phyloP scores from a whole-genome alignment of 2,329 filamentous ascomycete species.

The Ophiostoma sp. region DNA sequence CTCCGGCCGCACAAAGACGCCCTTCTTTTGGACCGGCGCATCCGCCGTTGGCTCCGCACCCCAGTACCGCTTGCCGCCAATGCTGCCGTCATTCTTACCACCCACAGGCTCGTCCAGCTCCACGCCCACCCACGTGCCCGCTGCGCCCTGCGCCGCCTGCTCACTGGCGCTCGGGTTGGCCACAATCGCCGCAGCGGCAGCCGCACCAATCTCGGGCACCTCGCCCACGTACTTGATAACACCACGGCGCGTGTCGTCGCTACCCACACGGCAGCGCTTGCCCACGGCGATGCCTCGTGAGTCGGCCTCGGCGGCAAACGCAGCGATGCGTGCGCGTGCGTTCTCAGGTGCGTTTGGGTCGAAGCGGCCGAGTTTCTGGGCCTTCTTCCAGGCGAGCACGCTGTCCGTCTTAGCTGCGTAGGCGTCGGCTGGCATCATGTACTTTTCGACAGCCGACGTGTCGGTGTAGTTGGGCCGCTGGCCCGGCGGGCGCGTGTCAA shows the following conservation, averaged over 20 bases:
- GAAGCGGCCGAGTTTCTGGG: slow-evolving; percentile 94
- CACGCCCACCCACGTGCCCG: slow-evolving; percentile 71
- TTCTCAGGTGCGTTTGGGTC: slow-evolving; percentile 78
- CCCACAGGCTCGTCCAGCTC: slow-evolving; percentile 77
- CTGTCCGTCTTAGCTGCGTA: slow-evolving; percentile 86
- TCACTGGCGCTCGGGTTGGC: slow-evolving; percentile 12
- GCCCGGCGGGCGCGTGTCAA: slow-evolving; percentile 74
- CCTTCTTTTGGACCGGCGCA: slow-evolving; percentile 59
- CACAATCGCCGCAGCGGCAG: slow-evolving; percentile 3
- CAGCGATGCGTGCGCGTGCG: slow-evolving; percentile 69
- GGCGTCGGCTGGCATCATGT: slow-evolving; percentile 78
- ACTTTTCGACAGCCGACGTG: slow-evolving; percentile 80
- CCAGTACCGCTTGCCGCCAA: slow-evolving; percentile 67
- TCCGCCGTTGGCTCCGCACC: slow-evolving; percentile 51
- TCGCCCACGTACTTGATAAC: slow-evolving; percentile 70
- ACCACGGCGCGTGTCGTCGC: slow-evolving; percentile 69
- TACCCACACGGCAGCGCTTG: slow-evolving; percentile 64
- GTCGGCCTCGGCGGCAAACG: slow-evolving; percentile 68
- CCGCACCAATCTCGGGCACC: slow-evolving; percentile 63
- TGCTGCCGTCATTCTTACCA: slow-evolving; percentile 77
- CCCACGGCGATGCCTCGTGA: slow-evolving; percentile 66
- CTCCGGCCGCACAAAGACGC: slow-evolving; percentile 77
- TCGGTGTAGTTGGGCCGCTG: slow-evolving; percentile 80
- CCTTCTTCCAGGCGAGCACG: slow-evolving; percentile 92
- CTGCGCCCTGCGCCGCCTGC: slow-evolving; percentile 26